Conservation (phyloP, 2,329 filamentous ascomycete species). For the Geoglossum cookeanum region DNA sequence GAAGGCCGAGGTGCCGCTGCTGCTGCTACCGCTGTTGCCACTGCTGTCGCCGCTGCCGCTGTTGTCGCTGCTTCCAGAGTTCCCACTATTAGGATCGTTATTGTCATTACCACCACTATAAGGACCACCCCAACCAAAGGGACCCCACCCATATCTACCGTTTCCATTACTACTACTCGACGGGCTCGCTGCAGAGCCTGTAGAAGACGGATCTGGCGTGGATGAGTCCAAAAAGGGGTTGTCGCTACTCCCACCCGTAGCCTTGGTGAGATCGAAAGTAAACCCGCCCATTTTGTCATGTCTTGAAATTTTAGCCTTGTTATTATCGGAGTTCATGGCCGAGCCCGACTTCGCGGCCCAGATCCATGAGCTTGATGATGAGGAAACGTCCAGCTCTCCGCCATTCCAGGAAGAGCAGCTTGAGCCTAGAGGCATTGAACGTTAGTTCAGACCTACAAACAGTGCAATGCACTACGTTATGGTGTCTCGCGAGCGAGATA, state of each 20-base stretch:
- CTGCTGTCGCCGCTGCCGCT: not conserved
- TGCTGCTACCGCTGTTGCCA: not conserved
- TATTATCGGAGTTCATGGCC: slow-evolving; percentile 28
- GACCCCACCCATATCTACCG: not conserved
- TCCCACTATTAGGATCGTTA: not conserved
- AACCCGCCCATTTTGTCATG: slow-evolving; percentile 27
- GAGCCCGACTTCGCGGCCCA: slow-evolving; percentile 27
- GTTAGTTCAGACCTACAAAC: slow-evolving; percentile 4
- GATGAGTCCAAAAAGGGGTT: not conserved
- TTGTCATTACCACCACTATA: not conserved
- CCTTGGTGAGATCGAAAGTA: slow-evolving; percentile 27
- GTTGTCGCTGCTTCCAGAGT: not conserved
- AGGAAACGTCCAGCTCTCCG: slow-evolving; percentile 29
- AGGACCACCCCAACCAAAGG: not conserved
- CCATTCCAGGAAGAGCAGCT: slow-evolving; percentile 34
- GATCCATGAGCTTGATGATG: slow-evolving; percentile 28
- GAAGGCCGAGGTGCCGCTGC: not conserved
- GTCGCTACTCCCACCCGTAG: slow-evolving; percentile 24
- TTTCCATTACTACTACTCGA: not conserved
- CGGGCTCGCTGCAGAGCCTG: not conserved
- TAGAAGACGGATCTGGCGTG: not conserved
- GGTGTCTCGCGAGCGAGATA: not conserved
- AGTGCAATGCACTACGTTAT: not conserved
- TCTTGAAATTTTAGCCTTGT: slow-evolving; percentile 23
- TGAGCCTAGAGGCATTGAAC: slow-evolving; percentile 19